phyloP scores from a whole-genome alignment of 23 red algal genomes.

The Agarophyton chilense region DNA sequence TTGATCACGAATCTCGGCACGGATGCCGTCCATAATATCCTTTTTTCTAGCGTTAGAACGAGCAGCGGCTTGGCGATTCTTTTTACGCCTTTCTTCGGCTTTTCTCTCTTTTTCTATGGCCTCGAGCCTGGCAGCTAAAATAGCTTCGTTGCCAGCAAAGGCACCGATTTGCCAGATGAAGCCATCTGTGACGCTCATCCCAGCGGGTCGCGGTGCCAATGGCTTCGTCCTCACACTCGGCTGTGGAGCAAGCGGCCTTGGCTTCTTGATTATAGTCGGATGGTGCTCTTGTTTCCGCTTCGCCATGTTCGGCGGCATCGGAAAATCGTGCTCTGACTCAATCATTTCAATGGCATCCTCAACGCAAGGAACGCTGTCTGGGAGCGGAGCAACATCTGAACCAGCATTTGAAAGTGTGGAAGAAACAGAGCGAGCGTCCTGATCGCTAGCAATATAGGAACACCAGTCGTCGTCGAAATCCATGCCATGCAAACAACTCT shows the following conservation, averaged over 20 bases:
- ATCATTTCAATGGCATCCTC: neutral
- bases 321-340: neutral
- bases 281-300: neutral
- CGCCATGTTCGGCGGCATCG: neutral
- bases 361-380: constrained; percentile 32
- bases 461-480: constrained; percentile 60
- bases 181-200: constrained; percentile 55
- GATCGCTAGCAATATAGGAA: constrained; percentile 47
- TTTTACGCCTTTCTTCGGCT: constrained; percentile 58
- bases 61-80: constrained; percentile 56
- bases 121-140: constrained; percentile 32
- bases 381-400: constrained; percentile 4
- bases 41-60: constrained; percentile 61
- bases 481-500: constrained; percentile 33
- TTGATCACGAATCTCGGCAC: constrained; percentile 24
- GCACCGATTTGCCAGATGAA: constrained; percentile 33
- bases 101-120: constrained; percentile 44
- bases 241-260: neutral
- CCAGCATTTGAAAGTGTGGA: constrained; percentile 25
- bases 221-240: neutral
- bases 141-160: constrained; percentile 15
- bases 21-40: constrained; percentile 48
- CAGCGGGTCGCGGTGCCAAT: constrained; percentile 53
- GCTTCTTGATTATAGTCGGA: neutral
- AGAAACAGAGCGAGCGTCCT: constrained; percentile 18